Evolutionary conservation across 805 yeast species (phyloP).

Genomic region (Pichia deserticola): DNA sequence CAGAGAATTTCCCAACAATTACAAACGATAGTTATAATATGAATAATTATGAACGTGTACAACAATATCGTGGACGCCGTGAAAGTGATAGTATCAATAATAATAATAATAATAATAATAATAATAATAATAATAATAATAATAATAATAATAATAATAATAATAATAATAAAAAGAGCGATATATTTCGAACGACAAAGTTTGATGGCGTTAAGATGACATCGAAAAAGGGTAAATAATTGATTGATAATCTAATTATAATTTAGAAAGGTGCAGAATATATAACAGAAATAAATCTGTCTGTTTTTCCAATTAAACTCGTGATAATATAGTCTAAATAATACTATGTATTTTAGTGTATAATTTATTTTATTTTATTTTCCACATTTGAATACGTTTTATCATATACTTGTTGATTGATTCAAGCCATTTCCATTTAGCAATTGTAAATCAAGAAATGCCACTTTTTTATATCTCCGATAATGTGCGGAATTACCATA

Average conservation of each 20-base stretch:
- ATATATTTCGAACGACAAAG: conserved; percentile 8
- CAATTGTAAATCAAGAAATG: too few species aligned
- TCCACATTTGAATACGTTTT: too few species aligned
- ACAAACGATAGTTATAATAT: neutral
- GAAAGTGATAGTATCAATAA: neutral
- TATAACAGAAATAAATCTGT: neutral
- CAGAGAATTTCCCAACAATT: neutral
- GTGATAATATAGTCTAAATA: too few species aligned
- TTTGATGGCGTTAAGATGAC: conserved; percentile 10
- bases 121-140: neutral
- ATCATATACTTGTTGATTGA: too few species aligned
- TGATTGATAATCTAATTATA: too few species aligned
- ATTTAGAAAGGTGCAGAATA: too few species aligned
- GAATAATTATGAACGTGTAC: too few species aligned
- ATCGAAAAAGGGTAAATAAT: neutral
- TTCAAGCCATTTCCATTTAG: too few species aligned
- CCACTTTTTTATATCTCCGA: too few species aligned
- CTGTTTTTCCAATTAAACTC: neutral
- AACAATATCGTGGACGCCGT: neutral
- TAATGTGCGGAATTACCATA: too few species aligned
- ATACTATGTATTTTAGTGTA: too few species aligned
- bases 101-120: neutral
- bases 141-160: neutral
- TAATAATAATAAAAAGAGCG: neutral
- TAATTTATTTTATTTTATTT: too few species aligned